phyloP scores from a whole-genome alignment of 1,284 basidiomycete species.

The Malassezia pachydermatis region DNA sequence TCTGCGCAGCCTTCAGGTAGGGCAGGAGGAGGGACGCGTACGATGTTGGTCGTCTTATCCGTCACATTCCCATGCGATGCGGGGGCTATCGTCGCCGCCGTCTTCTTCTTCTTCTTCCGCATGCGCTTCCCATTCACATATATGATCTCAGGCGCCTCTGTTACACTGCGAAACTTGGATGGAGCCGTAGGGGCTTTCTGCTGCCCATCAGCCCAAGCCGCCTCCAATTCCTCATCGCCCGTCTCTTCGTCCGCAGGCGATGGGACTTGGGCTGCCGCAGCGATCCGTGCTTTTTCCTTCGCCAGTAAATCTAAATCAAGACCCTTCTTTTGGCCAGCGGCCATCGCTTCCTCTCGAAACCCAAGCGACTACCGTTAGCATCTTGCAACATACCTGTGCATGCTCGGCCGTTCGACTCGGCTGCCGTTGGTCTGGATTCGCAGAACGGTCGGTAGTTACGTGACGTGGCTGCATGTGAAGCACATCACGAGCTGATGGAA shows the following conservation, averaged over 20 bases:
- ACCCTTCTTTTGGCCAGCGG: conserved; percentile 8
- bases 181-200: conserved; percentile 60
- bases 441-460: too few relatives aligned
- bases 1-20: too few relatives aligned
- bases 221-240: conserved; percentile 16
- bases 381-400: too few relatives aligned
- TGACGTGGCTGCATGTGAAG: too few relatives aligned
- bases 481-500: too few relatives aligned
- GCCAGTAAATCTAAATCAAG: background rate
- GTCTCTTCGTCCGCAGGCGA: conserved; percentile 2
- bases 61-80: too few relatives aligned
- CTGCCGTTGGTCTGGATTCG: too few relatives aligned
- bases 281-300: background rate
- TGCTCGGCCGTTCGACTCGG: too few relatives aligned
- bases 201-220: conserved; percentile 17
- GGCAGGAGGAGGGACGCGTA: too few relatives aligned
- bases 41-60: too few relatives aligned
- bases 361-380: too few relatives aligned
- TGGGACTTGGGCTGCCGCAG: background rate
- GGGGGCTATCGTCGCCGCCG: too few relatives aligned
- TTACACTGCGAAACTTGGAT: conserved; percentile 60
- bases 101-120: conserved; percentile 51
- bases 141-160: conserved; percentile 37
- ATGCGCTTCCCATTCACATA: conserved; percentile 47
- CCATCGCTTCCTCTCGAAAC: conserved; percentile 1